A percentile compares a stretch with the other conserved stretches of the same genome.
Conservation (phyloP, 2,329 filamentous ascomycete genomes). For the Aureobasidium mangrovei region DNA sequence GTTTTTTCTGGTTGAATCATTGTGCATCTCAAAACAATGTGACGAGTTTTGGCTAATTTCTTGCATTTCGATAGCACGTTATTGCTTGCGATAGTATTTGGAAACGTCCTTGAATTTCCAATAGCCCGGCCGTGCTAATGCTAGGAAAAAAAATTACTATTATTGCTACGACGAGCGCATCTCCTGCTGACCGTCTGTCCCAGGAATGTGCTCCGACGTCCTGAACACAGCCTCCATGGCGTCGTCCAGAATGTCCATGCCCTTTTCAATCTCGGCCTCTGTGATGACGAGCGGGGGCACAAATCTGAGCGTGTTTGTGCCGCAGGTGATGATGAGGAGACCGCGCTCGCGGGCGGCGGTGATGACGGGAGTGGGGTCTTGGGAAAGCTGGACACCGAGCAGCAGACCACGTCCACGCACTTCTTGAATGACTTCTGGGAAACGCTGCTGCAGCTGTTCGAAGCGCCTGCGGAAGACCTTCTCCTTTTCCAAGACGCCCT, state of each 20-base stretch:
- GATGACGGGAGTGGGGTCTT: conserved; percentile 65
- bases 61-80: no score
- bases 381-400: conserved; percentile 71
- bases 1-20: no score
- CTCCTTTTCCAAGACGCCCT: conserved; percentile 60
- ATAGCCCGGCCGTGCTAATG: neutral
- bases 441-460: conserved; percentile 47
- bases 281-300: conserved; percentile 79
- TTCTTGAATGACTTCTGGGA: conserved; percentile 66
- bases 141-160: neutral
- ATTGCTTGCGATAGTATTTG: no score
- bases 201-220: conserved; percentile 26
- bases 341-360: conserved; percentile 82
- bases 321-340: conserved; percentile 82
- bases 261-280: conserved; percentile 69
- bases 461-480: conserved; percentile 52
- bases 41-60: no score
- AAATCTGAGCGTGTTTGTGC: conserved; percentile 84
- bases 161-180: conserved; percentile 24
- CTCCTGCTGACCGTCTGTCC: conserved; percentile 38
- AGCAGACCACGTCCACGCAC: conserved; percentile 78
- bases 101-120: no score
- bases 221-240: conserved; percentile 50
- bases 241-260: conserved; percentile 65
- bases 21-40: no score